Evolutionary conservation across 495 filamentous ascomycete genomes (phyloP), one percentile per base, ranked within the genome.

Genomic region (Daldinia vernicosa): DNA sequence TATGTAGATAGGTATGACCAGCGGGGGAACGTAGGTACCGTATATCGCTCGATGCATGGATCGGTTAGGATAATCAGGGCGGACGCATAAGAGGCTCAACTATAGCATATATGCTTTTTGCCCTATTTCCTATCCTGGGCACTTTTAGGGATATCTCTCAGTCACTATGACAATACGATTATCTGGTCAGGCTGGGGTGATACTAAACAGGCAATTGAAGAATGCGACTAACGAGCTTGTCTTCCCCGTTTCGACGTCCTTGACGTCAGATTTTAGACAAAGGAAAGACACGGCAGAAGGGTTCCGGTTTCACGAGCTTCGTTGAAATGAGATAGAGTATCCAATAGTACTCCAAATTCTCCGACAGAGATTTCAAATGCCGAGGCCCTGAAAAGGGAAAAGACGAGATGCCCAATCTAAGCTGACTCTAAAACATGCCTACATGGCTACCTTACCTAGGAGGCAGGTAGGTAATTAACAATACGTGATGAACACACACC

Each of bases 251-350:
- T 62, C 35, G 51, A 62, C 35, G 35, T 73, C 51, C 12, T 69
- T 63, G 66, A 73, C 70, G 70, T 72, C 70, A 73, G 69, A 55
- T 17, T 59, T 51, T 55, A 69, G 58, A 73, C 58, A 62, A 32
- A 59, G 58, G 22, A 66, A 56, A 73, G 70, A 73, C 70, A 73
- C 52, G 61, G 65, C 19, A 24, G 2, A 17, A 43, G 24, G 51
- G 61, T 43, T 63, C 66, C 66, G 61, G 70, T 66, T 40, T 69
- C 61, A 72, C 70, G 17, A 58, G 55, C 33, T 53, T 56, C 9
- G 28, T n/a, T 63, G 35, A 60, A 57, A 39, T 9, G 17, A 39
- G 40, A 57, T 4, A 37, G 40, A 28, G 8, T 39, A 11, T 15
- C 63, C 63, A 66, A 60, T 66, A 22, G 33, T 4, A 47, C 2